Conservation (phyloP, 306 rosid genomes). For the Lathyrus sativus region DNA sequence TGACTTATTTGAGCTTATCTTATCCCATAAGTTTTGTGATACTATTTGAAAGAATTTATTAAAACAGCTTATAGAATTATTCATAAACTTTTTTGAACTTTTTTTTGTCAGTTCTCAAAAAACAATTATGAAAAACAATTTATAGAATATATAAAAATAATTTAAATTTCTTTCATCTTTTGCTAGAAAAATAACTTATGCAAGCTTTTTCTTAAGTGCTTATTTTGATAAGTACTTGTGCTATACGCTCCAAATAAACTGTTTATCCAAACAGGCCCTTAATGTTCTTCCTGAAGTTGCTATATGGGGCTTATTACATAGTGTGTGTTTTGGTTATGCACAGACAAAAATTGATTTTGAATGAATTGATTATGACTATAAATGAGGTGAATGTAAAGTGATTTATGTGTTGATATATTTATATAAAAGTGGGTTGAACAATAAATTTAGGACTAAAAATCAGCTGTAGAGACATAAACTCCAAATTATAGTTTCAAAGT, state of each 20-base stretch:
- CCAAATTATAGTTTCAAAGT: no score
- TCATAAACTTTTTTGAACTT: no score
- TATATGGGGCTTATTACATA: no score
- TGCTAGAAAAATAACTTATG: not conserved
- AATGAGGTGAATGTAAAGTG: not conserved
- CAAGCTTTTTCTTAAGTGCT: not conserved
- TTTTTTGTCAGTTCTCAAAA: not conserved
- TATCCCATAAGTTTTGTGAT: not conserved
- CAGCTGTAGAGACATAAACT: not conserved
- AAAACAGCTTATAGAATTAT: not conserved
- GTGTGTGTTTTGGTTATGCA: not conserved
- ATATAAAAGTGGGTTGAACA: no score
- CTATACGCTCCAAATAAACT: not conserved
- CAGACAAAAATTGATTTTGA: not conserved
- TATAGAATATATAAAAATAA: not conserved
- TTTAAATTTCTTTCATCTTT: not conserved
- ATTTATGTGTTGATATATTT: not conserved
- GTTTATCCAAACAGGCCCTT: not conserved
- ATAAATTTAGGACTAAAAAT: no score
- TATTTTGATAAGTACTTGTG: not conserved
- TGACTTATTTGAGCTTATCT: not conserved
- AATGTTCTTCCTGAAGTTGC: no score
- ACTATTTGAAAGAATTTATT: not conserved
- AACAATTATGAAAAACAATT: not conserved
- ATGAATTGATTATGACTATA: not conserved